phyloP scores from a whole-genome alignment of 768 basidiomycete genomes.

The Lactarius quietus region DNA sequence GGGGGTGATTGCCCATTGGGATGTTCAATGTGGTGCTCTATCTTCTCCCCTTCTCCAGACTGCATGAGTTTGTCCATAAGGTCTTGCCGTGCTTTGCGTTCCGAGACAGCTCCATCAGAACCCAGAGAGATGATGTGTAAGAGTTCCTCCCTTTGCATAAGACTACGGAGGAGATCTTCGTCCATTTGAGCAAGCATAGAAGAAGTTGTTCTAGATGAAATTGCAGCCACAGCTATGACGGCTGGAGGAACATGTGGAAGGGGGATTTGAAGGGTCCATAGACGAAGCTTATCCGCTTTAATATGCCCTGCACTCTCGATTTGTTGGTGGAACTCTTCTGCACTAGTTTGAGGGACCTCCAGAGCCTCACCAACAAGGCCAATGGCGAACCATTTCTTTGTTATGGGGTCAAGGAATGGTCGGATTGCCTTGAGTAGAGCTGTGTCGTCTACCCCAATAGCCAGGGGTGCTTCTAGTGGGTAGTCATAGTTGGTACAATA shows the following conservation, averaged over 20 bases:
- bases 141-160: background rate
- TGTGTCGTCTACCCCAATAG: background rate
- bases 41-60: background rate
- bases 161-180: background rate
- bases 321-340: background rate
- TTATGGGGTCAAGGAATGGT: background rate
- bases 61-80: background rate
- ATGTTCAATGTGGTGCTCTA: background rate
- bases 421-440: background rate
- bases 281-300: background rate
- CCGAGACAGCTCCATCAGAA: background rate
- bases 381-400: background rate
- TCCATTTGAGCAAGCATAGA: background rate
- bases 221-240: background rate
- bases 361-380: background rate
- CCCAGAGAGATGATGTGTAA: background rate
- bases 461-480: background rate
- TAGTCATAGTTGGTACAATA: background rate
- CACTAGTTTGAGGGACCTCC: background rate
- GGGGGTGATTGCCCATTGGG: background rate
- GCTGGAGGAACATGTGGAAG: background rate
- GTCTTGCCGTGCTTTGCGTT: background rate
- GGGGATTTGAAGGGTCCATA: background rate
- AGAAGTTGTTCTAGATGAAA: background rate
- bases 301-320: background rate